Conservation (phyloP, 257 asterid genomes). For the Ballota nigra region DNA sequence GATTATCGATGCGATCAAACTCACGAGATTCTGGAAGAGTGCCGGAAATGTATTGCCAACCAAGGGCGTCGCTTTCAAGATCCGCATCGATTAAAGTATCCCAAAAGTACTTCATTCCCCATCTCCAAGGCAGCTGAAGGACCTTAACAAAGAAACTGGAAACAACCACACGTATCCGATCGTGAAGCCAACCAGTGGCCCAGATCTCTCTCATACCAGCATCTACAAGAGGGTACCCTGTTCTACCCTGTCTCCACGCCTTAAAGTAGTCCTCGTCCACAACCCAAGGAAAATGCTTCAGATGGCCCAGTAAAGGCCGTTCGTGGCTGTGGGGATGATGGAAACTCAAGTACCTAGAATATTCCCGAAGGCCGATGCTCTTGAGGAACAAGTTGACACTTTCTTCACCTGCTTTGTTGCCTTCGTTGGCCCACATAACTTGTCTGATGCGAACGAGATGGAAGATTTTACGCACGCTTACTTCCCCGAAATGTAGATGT, state of each 20-base stretch:
- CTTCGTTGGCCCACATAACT: constrained; percentile 87
- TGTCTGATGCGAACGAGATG: constrained; percentile 86
- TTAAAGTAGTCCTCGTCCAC: constrained; percentile 80
- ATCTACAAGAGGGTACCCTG: constrained; percentile 93
- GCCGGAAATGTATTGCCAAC: constrained; percentile 95
- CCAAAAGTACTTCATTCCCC: constrained; percentile 99
- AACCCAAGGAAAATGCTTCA: constrained; percentile 83
- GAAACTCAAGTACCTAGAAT: constrained; percentile 88
- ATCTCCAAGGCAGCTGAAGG: constrained; percentile 93
- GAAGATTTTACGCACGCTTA: constrained; percentile 83
- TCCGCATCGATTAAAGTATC: constrained; percentile 91
- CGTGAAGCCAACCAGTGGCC: constrained; percentile 98
- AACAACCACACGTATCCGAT: constrained; percentile 84
- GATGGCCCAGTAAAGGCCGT: constrained; percentile 80
- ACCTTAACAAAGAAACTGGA: constrained; percentile 94
- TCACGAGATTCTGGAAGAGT: constrained; percentile 86
- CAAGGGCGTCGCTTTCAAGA: constrained; percentile 96
- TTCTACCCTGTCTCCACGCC: constrained; percentile 94
- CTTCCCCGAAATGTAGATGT: constrained; percentile 86
- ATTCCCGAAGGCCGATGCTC: constrained; percentile 91
- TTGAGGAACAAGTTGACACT: constrained; percentile 86
- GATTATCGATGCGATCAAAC: constrained; percentile 84
- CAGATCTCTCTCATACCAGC: constrained; percentile 97
- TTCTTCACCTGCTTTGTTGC: constrained; percentile 82
- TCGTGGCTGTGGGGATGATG: constrained; percentile 94